phyloP scores from a whole-genome alignment of 805 yeast genomes.

The Kuraishia molischiana region DNA sequence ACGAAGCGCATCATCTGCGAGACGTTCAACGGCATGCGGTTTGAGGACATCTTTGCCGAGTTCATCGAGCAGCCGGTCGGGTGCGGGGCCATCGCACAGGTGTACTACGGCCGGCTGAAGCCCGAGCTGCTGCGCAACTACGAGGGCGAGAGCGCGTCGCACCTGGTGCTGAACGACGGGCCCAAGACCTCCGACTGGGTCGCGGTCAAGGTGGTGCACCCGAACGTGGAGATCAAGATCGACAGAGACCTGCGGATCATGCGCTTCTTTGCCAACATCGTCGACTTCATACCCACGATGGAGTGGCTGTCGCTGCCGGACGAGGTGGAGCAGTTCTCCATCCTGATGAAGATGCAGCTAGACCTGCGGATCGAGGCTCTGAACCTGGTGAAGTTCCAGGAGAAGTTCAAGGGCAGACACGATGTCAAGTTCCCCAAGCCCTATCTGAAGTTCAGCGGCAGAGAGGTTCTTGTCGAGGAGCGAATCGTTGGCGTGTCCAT shows the following conservation, averaged over 20 bases:
- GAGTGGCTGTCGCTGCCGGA: constrained; percentile 95
- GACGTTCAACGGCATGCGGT: constrained; percentile 41
- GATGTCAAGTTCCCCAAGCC: constrained; percentile 81
- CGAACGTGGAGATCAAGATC: constrained; percentile 63
- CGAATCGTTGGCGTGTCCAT: constrained; percentile 77
- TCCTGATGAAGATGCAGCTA: constrained; percentile 79
- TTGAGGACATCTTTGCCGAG: constrained; percentile 75
- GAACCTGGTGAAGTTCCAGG: constrained; percentile 62
- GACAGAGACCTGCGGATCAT: constrained; percentile 77
- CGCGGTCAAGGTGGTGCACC: constrained; percentile 91
- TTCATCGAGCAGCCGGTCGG: constrained; percentile 75
- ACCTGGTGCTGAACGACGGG: constrained; percentile 21
- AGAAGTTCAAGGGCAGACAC: constrained; percentile 45
- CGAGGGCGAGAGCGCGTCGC: background rate
- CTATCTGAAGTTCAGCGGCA: constrained; percentile 49
- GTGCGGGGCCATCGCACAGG: constrained; percentile 98
- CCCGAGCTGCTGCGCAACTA: constrained; percentile 20
- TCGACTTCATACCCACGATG: constrained; percentile 82
- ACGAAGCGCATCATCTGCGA: constrained; percentile 51
- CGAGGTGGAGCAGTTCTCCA: constrained; percentile 82
- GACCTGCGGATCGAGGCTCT: constrained; percentile 86
- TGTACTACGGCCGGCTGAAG: constrained; percentile 64
- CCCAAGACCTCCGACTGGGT: constrained; percentile 42
- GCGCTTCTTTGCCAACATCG: constrained; percentile 63
- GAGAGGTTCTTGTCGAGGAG: constrained; percentile 79